phyloP scores from a whole-genome alignment of 192 early-diverging fungal genomes.

The Coemansia reversa region DNA sequence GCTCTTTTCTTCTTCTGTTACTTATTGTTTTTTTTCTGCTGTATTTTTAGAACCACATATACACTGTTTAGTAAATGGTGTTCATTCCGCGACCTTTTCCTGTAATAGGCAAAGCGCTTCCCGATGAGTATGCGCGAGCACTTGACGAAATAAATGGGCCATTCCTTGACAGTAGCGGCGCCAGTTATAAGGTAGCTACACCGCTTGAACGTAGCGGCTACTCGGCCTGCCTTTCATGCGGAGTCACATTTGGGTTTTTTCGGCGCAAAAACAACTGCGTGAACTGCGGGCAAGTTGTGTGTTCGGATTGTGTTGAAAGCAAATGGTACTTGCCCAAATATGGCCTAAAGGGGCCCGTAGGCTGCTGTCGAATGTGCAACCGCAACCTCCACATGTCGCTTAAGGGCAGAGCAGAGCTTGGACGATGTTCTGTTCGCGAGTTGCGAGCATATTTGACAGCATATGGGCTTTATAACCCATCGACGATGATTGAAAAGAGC shows the following conservation, averaged over 20 bases:
- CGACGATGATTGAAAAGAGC: slow-evolving; percentile 42
- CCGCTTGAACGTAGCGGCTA: slow-evolving; percentile 37
- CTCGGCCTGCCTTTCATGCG: slow-evolving; percentile 47
- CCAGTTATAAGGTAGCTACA: slow-evolving; percentile 23
- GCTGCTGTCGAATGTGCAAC: slow-evolving; percentile 42
- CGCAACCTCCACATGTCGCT: slow-evolving; percentile 45
- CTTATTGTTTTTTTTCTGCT: not conserved
- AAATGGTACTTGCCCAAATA: slow-evolving; percentile 55
- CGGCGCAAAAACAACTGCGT: slow-evolving; percentile 36
- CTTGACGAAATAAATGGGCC: slow-evolving; percentile 35
- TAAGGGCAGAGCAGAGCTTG: slow-evolving; percentile 26
- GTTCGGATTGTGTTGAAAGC: slow-evolving; percentile 37
- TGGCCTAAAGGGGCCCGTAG: slow-evolving; percentile 33
- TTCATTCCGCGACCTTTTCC: slow-evolving; percentile 46
- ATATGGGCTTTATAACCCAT: slow-evolving; percentile 43
- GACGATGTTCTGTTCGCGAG: slow-evolving; percentile 28
- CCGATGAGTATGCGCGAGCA: slow-evolving; percentile 19
- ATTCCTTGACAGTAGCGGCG: slow-evolving; percentile 22
- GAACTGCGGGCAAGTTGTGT: slow-evolving; percentile 45
- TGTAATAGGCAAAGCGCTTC: slow-evolving; percentile 22
- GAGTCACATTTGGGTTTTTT: slow-evolving; percentile 41
- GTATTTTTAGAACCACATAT: not conserved
- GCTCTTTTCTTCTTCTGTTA: not conserved
- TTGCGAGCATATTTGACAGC: slow-evolving; percentile 41
- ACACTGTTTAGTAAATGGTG: slow-evolving; percentile 2